Percentiles rank a stretch among this genome's conserved stretches.
Evolutionary conservation across 2,329 filamentous ascomycete genomes (phyloP).

Genomic region (Cordyceps javanica): DNA sequence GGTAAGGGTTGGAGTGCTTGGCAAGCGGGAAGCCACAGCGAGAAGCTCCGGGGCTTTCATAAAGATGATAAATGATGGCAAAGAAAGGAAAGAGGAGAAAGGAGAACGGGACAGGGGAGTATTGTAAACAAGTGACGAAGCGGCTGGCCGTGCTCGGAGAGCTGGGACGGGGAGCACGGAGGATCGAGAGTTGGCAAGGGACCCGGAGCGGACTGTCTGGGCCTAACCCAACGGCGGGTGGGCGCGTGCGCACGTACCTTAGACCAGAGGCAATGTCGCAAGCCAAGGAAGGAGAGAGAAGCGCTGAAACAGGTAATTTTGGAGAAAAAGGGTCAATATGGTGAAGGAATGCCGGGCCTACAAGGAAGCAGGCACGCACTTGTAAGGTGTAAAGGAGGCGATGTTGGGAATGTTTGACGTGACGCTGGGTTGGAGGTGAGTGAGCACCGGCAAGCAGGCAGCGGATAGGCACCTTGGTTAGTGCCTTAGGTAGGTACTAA

Average conservation of each 20-base stretch:
- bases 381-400: not conserved
- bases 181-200: not conserved
- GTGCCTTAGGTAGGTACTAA: not conserved
- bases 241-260: conserved; percentile 11
- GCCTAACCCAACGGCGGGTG: not conserved
- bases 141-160: not conserved
- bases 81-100: not conserved
- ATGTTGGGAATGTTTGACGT: not conserved
- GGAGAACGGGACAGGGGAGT: not conserved
- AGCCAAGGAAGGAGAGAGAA: not conserved
- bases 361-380: not conserved
- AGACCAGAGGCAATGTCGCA: not conserved
- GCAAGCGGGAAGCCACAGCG: not conserved
- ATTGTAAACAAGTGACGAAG: not conserved
- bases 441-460: not conserved
- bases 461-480: too few species aligned
- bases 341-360: not conserved
- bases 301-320: not conserved
- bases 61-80: not conserved
- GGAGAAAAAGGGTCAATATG: not conserved
- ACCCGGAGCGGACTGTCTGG: not conserved
- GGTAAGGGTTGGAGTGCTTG: not conserved
- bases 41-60: not conserved
- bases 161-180: not conserved
- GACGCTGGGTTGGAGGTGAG: not conserved